Conservation (phyloP, 1,139 yeast species). For the Meyerozyma smithsonii region DNA sequence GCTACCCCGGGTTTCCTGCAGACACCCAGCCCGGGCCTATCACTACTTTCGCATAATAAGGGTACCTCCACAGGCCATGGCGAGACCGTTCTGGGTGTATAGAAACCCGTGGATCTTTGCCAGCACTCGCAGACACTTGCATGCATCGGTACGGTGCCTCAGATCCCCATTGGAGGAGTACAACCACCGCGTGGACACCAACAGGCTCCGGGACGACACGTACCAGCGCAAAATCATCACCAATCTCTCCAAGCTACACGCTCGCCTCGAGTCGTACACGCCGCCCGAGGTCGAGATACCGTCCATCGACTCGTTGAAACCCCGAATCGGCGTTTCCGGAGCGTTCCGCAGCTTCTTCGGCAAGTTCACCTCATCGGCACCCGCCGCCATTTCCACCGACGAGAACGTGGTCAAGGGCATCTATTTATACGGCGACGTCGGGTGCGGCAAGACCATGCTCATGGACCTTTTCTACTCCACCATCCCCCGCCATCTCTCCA, state of each 20-base stretch:
- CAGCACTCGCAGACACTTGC: not conserved
- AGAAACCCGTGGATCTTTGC: not conserved
- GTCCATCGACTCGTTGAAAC: conserved; percentile 39
- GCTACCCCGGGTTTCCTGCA: not conserved
- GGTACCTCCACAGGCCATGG: not conserved
- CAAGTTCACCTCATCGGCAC: conserved; percentile 9
- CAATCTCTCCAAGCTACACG: conserved; percentile 50
- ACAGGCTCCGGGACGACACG: conserved; percentile 57
- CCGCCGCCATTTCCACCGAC: conserved; percentile 12
- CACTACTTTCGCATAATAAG: not conserved
- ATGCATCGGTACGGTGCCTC: not conserved
- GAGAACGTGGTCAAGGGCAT: conserved; percentile 61
- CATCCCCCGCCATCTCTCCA: conserved; percentile 70
- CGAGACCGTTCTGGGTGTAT: not conserved
- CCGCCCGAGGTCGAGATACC: conserved; percentile 58
- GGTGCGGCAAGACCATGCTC: conserved; percentile 97
- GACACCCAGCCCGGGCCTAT: not conserved
- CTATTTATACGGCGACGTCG: conserved; percentile 94
- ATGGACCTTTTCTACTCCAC: conserved; percentile 92
- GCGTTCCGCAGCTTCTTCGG: conserved; percentile 33
- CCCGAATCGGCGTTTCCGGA: conserved; percentile 41
- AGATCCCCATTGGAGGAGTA: conserved; percentile 55
- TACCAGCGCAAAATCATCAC: conserved; percentile 62
- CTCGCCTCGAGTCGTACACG: conserved; percentile 37
- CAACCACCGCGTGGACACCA: conserved; percentile 47